phyloP scores from a whole-genome alignment of 441 rosid species.

The Raphanus hybrid region DNA sequence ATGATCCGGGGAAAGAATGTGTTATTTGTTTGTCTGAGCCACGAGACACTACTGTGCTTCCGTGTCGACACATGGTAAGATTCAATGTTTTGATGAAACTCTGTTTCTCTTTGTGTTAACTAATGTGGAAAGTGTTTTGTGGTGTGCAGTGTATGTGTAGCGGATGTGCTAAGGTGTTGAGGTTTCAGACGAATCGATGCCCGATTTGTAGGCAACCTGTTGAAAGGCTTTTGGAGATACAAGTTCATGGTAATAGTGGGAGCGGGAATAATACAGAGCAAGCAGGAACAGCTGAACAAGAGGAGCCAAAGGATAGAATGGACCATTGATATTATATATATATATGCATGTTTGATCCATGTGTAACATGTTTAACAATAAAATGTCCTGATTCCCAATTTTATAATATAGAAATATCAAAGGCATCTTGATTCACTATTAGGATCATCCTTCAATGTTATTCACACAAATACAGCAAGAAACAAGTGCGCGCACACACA shows the following conservation, averaged over 20 bases:
- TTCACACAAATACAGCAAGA: conserved; percentile 19
- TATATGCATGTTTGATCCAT: conserved; percentile 35
- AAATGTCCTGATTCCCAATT: conserved; percentile 26
- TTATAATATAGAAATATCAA: conserved; percentile 33
- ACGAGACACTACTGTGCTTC: conserved; percentile 90
- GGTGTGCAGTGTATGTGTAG: conserved; percentile 93
- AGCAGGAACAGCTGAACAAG: conserved; percentile 32
- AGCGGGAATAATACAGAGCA: conserved; percentile 39
- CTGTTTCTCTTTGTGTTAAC: background rate
- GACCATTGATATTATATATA: no score
- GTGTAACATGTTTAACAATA: conserved; percentile 25
- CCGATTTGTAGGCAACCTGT: conserved; percentile 96
- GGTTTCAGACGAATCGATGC: conserved; percentile 84
- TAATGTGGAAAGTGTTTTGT: background rate
- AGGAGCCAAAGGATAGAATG: conserved; percentile 21
- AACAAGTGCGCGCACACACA: conserved; percentile 2
- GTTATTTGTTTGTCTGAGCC: conserved; percentile 96
- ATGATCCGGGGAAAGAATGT: conserved; percentile 92
- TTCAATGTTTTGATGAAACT: background rate
- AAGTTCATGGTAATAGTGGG: conserved; percentile 55
- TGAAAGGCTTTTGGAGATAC: conserved; percentile 90
- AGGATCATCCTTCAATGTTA: background rate
- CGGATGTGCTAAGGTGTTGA: conserved; percentile 86
- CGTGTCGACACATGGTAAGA: conserved; percentile 91
- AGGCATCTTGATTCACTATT: conserved; percentile 13